Conservation (phyloP, 106 monocot species). For the Acorus calamus region DNA sequence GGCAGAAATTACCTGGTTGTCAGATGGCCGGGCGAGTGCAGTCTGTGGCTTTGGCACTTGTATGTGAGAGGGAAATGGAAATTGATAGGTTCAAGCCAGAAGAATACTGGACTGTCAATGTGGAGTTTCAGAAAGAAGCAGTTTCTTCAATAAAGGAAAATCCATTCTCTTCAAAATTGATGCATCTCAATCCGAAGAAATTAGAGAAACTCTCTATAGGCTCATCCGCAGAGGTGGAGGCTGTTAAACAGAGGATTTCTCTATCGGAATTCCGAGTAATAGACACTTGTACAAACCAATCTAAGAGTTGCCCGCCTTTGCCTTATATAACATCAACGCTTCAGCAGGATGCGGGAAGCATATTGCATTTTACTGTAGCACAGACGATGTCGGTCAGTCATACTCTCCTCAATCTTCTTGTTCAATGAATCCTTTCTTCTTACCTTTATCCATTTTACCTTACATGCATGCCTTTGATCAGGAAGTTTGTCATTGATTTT, state of each 20-base stretch:
- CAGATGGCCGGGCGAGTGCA: constrained; percentile 97
- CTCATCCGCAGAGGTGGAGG: constrained; percentile 37
- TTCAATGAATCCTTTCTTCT: neutral
- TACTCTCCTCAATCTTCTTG: neutral
- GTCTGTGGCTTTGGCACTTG: constrained; percentile 83
- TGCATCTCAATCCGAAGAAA: constrained; percentile 53
- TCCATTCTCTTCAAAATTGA: constrained; percentile 40
- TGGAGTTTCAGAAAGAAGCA: constrained; percentile 25
- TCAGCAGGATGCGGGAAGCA: constrained; percentile 84
- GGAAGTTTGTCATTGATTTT: too few relatives aligned
- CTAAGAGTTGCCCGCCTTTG: constrained; percentile 65
- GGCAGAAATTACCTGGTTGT: constrained; percentile 94
- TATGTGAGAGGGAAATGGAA: constrained; percentile 87
- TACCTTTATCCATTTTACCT: neutral
- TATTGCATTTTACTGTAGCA: constrained; percentile 58
- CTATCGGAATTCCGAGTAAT: constrained; percentile 54
- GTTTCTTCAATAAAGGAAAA: neutral
- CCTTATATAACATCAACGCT: constrained; percentile 94
- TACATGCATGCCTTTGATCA: neutral
- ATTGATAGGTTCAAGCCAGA: constrained; percentile 69
- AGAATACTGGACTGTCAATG: constrained; percentile 71
- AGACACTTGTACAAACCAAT: constrained; percentile 36
- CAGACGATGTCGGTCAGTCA: constrained; percentile 81
- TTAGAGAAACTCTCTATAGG: constrained; percentile 65
- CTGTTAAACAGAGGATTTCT: constrained; percentile 37